These are phyloP conservation scores for Penicillium flavigenum DNA, from an alignment of 495 filamentous ascomycete genomes.

Conservation along the genomic window DNA sequence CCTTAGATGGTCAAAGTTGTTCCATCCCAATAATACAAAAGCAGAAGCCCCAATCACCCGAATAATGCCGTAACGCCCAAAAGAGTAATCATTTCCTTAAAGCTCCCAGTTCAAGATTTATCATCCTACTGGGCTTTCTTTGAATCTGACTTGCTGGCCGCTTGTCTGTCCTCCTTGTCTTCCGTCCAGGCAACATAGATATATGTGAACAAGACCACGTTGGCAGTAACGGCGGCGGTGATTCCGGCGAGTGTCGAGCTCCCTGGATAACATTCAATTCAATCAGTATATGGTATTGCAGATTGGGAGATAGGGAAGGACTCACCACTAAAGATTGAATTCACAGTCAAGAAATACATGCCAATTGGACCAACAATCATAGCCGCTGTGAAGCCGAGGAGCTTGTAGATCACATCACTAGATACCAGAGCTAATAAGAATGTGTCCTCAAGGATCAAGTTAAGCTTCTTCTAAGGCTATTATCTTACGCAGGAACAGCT, in stretches of 20 bases:
- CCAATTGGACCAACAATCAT: conserved; percentile 86
- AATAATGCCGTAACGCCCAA: conserved; percentile 14
- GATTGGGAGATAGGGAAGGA: neutral
- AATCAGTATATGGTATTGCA: neutral
- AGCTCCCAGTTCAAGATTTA: neutral
- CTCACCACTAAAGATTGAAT: conserved; percentile 75
- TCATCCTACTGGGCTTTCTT: conserved; percentile 59
- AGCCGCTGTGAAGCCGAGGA: conserved; percentile 83
- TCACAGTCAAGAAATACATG: conserved; percentile 79
- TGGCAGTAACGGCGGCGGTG: conserved; percentile 82
- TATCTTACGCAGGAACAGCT: conserved; percentile 69
- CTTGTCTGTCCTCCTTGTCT: conserved; percentile 66
- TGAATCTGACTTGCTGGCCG: conserved; percentile 52
- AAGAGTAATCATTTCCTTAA: neutral
- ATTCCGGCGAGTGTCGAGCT: conserved; percentile 85
- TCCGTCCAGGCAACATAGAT: conserved; percentile 89
- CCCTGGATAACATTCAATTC: conserved; percentile 46
- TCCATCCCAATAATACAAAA: conserved; percentile 1
- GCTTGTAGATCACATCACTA: conserved; percentile 85
- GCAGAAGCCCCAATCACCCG: neutral
- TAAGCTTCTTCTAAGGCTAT: conserved; percentile 2
- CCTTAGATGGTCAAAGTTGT: neutral
- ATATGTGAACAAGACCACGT: conserved; percentile 87
- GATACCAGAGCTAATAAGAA: conserved; percentile 2
- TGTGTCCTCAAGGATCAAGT: conserved; percentile 3